A percentile compares a stretch with the other conserved stretches of the same genome.
phyloP scores from a whole-genome alignment of 768 basidiomycete species.

The Mycena epipterygia region DNA sequence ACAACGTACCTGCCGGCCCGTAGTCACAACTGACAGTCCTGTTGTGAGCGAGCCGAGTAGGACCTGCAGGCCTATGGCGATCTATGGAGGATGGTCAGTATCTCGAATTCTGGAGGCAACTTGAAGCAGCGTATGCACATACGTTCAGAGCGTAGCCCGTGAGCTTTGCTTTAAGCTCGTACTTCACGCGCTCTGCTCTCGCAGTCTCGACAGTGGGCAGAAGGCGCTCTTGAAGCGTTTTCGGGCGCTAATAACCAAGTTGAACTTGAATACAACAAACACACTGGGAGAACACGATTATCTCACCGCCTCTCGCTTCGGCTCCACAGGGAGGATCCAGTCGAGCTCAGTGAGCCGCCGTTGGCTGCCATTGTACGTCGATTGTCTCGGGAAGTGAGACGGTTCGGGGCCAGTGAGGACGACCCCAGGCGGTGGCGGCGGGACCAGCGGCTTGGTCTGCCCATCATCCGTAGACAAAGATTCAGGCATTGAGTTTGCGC shows the following conservation, averaged over 20 bases:
- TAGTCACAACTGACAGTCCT: conserved; percentile 65
- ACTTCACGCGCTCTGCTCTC: conserved; percentile 59
- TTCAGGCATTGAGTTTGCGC: not conserved
- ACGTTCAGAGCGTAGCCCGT: conserved; percentile 28
- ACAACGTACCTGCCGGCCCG: conserved; percentile 55
- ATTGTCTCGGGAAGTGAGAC: not conserved
- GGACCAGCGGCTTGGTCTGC: not conserved
- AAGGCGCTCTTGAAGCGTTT: conserved; percentile 66
- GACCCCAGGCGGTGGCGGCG: not conserved
- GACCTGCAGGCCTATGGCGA: conserved; percentile 75
- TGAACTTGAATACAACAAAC: too few species aligned
- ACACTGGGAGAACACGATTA: not conserved
- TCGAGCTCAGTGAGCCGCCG: not conserved
- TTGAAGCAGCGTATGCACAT: not conserved
- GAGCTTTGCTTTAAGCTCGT: conserved; percentile 55
- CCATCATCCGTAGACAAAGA: not conserved
- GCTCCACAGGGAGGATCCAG: not conserved
- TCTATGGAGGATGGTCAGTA: conserved; percentile 52
- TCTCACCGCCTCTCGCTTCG: not conserved
- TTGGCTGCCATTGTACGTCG: not conserved
- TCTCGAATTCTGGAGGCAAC: too few species aligned
- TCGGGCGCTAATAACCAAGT: not conserved
- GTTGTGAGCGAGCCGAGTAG: conserved; percentile 77
- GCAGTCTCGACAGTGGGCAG: conserved; percentile 67
- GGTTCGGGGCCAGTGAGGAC: too few species aligned